phyloP scores from a whole-genome alignment of 768 basidiomycete species.

The Panaeolus cyanescens region DNA sequence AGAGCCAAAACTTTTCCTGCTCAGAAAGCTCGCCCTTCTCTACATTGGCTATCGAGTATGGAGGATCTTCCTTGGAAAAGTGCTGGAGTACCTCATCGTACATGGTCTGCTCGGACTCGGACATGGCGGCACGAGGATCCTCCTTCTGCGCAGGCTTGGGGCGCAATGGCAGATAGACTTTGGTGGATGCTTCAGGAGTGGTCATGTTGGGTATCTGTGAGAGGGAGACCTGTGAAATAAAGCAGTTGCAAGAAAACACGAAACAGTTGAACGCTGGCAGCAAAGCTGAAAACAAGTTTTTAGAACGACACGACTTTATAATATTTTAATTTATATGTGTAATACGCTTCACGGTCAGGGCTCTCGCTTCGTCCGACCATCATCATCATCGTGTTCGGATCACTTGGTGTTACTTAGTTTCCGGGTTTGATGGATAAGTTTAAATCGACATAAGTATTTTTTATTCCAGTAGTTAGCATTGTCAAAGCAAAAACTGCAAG shows the following conservation, averaged over 20 bases:
- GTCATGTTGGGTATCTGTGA: background rate
- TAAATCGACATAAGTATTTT: too few species aligned
- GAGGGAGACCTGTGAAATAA: background rate
- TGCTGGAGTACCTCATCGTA: conserved; percentile 59
- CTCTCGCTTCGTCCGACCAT: background rate
- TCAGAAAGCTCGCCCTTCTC: conserved; percentile 53
- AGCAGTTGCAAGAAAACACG: background rate
- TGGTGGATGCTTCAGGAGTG: background rate
- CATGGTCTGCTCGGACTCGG: conserved; percentile 47
- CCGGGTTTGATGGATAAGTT: too few species aligned
- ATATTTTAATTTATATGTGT: background rate
- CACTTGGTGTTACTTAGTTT: background rate
- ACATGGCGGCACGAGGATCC: conserved; percentile 37
- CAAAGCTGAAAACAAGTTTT: background rate
- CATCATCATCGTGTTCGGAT: background rate
- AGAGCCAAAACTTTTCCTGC: conserved; percentile 80
- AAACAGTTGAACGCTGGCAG: background rate
- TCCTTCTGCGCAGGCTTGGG: conserved; percentile 31
- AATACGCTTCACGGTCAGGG: background rate
- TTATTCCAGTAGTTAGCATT: too few species aligned
- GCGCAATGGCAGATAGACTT: conserved; percentile 31
- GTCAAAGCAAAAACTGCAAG: background rate
- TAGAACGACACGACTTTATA: background rate
- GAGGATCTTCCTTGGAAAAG: conserved; percentile 45
- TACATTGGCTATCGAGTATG: conserved; percentile 52